Conservation (phyloP, 108 stramenopile species). For the Skeletonema marinoi region DNA sequence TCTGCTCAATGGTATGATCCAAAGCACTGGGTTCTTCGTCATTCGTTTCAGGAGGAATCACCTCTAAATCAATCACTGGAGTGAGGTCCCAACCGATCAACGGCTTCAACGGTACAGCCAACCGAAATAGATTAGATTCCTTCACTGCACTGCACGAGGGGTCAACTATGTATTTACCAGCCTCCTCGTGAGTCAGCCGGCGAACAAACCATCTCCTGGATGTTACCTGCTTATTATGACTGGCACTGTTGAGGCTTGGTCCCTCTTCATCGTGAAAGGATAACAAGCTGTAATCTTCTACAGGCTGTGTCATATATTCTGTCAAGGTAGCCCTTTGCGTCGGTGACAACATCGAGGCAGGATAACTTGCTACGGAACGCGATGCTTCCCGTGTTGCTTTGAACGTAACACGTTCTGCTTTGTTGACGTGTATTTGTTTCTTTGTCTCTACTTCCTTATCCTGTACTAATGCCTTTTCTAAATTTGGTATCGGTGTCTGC, state of each 20-base stretch:
- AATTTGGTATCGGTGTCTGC: neutral
- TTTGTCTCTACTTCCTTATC: neutral
- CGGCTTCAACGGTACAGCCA: conserved; percentile 47
- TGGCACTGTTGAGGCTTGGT: neutral
- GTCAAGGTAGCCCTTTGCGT: conserved; percentile 18
- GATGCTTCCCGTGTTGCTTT: conserved; percentile 40
- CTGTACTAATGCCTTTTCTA: neutral
- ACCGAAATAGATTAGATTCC: conserved; percentile 41
- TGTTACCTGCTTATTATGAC: neutral
- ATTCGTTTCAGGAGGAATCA: conserved; percentile 29
- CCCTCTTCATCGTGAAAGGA: conserved; percentile 45
- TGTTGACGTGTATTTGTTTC: neutral
- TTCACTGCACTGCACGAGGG: conserved; percentile 12
- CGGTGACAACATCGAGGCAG: neutral
- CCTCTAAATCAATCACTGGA: conserved; percentile 55
- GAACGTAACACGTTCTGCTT: conserved; percentile 46
- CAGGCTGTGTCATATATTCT: conserved; percentile 53
- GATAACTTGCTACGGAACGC: conserved; percentile 2
- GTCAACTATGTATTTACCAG: conserved; percentile 13
- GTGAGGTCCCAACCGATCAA: conserved; percentile 54
- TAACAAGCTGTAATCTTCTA: conserved; percentile 43
- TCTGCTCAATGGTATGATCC: neutral
- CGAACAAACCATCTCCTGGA: conserved; percentile 42
- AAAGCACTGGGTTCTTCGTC: neutral
- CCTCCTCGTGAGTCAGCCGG: conserved; percentile 36